Evolutionary conservation across 73 alveolate genomes (phyloP).

Genomic region (Uronychia binucleata): DNA sequence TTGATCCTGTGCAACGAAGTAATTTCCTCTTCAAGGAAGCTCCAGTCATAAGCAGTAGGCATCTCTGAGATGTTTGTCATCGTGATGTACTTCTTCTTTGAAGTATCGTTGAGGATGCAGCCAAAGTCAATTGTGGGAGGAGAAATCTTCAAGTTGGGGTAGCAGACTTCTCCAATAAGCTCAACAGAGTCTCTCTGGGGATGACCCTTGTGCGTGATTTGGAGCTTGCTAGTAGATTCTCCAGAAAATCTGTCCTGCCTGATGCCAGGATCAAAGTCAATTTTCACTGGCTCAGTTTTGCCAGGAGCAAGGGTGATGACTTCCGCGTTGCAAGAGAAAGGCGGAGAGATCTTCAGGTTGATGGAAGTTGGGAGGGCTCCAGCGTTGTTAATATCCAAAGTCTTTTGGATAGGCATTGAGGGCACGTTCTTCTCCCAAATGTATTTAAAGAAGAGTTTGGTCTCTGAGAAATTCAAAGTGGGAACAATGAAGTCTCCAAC

Average conservation of each 20-base stretch:
- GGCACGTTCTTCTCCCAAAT: conserved; percentile 95
- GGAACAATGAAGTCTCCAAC: conserved; percentile 98
- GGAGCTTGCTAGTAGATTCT: conserved; percentile 88
- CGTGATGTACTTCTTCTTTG: conserved; percentile 96
- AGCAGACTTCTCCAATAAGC: conserved; percentile 97
- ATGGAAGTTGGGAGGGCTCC: conserved; percentile 83
- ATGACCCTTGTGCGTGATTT: conserved; percentile 97
- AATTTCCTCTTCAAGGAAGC: conserved; percentile 96
- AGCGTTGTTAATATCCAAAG: conserved; percentile 77
- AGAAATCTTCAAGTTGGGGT: conserved; percentile 96
- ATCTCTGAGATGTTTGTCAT: conserved; percentile 96
- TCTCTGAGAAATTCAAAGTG: conserved; percentile 92
- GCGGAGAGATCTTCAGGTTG: conserved; percentile 75
- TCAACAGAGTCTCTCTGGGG: conserved; percentile 98
- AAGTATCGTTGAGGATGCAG: conserved; percentile 97
- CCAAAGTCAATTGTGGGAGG: conserved; percentile 94
- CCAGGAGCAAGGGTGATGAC: conserved; percentile 82
- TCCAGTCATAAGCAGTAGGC: conserved; percentile 99
- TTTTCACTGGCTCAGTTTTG: conserved; percentile 84
- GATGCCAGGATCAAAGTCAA: conserved; percentile 99
- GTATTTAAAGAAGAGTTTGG: conserved; percentile 93
- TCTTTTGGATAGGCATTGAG: conserved; percentile 91
- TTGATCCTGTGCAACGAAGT: conserved; percentile 63
- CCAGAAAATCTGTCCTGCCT: conserved; percentile 97
- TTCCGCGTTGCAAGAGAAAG: conserved; percentile 65